phyloP scores from a whole-genome alignment of 2,329 filamentous ascomycete species.

The Biscogniauxia sp. region DNA sequence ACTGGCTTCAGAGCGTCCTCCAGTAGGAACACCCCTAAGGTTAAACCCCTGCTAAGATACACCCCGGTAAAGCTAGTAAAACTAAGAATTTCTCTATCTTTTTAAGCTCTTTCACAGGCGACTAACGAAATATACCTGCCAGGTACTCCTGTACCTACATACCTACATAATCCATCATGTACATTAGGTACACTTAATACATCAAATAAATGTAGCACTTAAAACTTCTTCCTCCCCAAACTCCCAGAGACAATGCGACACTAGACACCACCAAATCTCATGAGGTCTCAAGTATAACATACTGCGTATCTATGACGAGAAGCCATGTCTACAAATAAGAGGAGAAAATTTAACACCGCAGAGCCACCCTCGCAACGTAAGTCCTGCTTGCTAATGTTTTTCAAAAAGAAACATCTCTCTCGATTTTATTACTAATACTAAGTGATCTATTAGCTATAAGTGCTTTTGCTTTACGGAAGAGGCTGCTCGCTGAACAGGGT shows the following conservation, averaged over 20 bases:
- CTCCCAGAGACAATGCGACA: neutral
- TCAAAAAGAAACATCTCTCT: no score
- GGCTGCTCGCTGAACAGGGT: slow-evolving; percentile 31
- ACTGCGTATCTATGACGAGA: neutral
- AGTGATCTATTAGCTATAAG: slow-evolving; percentile 36
- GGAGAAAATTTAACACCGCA: slow-evolving; percentile 40
- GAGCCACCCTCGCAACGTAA: slow-evolving; percentile 33
- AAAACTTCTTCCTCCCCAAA: neutral
- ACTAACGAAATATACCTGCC: neutral
- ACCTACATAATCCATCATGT: no score
- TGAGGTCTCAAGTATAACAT: neutral
- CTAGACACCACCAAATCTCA: no score
- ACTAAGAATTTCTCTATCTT: neutral
- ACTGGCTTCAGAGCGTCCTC: no score
- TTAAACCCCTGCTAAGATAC: neutral
- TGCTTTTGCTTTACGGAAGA: slow-evolving; percentile 44
- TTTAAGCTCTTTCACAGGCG: neutral
- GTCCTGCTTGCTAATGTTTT: slow-evolving; percentile 12
- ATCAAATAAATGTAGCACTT: neutral
- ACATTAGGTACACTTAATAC: no score
- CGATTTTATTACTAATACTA: slow-evolving; percentile 2
- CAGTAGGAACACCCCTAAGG: neutral
- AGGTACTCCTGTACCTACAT: neutral
- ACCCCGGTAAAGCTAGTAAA: neutral
- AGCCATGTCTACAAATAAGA: slow-evolving; percentile 36